Evolutionary conservation across 768 basidiomycete genomes (phyloP).

Genomic region (Tulasnella sp.): DNA sequence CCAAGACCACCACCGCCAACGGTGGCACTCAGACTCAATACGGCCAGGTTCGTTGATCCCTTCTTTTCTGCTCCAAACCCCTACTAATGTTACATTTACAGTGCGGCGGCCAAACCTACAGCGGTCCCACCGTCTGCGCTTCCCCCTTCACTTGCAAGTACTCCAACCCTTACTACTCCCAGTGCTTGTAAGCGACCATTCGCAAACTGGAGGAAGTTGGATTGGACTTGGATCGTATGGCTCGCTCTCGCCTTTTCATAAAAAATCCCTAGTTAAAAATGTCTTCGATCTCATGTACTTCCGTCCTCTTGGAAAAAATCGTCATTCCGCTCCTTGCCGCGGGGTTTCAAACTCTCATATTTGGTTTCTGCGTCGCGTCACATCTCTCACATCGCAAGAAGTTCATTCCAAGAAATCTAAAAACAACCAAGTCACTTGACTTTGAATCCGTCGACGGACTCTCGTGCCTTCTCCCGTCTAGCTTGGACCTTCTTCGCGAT

Average conservation of each 20-base stretch:
- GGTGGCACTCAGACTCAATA: background rate
- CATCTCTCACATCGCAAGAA: background rate
- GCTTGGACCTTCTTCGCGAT: background rate
- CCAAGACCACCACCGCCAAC: background rate
- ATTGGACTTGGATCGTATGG: background rate
- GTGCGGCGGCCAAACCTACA: background rate
- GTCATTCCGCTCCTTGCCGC: background rate
- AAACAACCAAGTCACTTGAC: background rate
- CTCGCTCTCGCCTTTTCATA: background rate
- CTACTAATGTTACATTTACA: background rate
- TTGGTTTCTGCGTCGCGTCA: background rate
- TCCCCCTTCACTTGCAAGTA: conserved; percentile 15
- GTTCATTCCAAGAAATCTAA: background rate
- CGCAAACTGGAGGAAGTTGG: too few relatives aligned
- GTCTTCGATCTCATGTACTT: background rate
- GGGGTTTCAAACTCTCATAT: background rate
- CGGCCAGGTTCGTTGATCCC: background rate
- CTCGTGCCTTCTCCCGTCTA: background rate
- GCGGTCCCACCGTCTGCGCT: conserved; percentile 17
- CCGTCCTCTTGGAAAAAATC: background rate
- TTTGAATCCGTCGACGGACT: background rate
- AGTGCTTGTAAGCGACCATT: conserved; percentile 5
- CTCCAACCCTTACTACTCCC: conserved; percentile 11
- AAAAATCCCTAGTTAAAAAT: background rate
- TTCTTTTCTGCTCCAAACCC: background rate